Conservation (phyloP, 441 rosid genomes). For the Croton laevigatus region DNA sequence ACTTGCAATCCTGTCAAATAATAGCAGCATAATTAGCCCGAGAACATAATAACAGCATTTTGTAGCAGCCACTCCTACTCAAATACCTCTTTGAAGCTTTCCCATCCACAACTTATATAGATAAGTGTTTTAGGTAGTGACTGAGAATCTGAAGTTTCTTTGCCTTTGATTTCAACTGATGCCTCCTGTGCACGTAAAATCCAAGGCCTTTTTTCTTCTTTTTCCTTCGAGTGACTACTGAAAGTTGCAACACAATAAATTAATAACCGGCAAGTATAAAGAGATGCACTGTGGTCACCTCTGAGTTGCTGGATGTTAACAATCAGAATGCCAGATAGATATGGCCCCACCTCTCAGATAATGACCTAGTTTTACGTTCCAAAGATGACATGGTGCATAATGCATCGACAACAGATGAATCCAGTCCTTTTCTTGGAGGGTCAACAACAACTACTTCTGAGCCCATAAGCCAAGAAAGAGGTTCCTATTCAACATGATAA, state of each 20-base stretch:
- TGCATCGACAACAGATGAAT: slow-evolving; percentile 64
- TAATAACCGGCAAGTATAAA: slow-evolving; percentile 15
- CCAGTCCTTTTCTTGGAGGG: slow-evolving; percentile 96
- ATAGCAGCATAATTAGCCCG: slow-evolving; percentile 20
- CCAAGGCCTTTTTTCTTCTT: slow-evolving; percentile 98
- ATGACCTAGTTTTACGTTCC: slow-evolving; percentile 45
- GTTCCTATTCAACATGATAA: slow-evolving; percentile 53
- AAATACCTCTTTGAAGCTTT: slow-evolving; percentile 85
- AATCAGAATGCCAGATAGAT: slow-evolving; percentile 20
- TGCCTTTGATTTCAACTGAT: slow-evolving; percentile 61
- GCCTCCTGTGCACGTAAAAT: slow-evolving; percentile 77
- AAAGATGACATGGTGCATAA: slow-evolving; percentile 49
- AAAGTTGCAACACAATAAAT: slow-evolving; percentile 17
- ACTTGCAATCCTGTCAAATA: slow-evolving; percentile 65
- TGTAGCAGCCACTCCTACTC: slow-evolving; percentile 12
- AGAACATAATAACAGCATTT: slow-evolving; percentile 7
- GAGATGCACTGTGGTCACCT: neutral
- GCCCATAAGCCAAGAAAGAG: slow-evolving; percentile 86
- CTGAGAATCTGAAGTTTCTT: slow-evolving; percentile 35
- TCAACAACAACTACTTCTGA: slow-evolving; percentile 84
- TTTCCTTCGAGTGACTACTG: slow-evolving; percentile 40
- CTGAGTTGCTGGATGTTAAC: neutral
- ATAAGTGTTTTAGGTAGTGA: slow-evolving; percentile 75
- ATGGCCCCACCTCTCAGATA: slow-evolving; percentile 44
- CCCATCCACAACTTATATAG: slow-evolving; percentile 98